A percentile compares a stretch with the other conserved stretches of the same genome.
Conservation (phyloP, 140 eudicot species). For the Oenanthe javanica region DNA sequence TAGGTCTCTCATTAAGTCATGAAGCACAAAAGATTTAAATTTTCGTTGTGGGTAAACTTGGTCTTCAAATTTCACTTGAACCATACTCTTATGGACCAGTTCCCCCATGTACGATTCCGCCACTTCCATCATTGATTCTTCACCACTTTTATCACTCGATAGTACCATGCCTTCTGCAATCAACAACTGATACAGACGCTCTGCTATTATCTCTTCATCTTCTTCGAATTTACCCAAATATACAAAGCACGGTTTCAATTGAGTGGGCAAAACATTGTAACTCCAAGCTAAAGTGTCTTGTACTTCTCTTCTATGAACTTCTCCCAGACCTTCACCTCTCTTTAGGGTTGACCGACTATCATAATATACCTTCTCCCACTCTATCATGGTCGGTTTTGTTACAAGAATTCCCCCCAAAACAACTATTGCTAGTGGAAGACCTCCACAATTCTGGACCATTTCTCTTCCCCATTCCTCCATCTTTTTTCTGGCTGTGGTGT, state of each 20-base stretch:
- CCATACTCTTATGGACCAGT: slow-evolving; percentile 12
- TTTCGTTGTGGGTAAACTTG: not conserved
- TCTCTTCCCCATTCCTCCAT: slow-evolving; percentile 10
- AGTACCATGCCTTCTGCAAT: slow-evolving; percentile 27
- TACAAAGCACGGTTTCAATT: not conserved
- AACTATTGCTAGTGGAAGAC: slow-evolving; percentile 17
- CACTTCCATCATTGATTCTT: slow-evolving; percentile 18
- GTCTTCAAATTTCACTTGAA: not conserved
- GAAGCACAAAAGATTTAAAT: slow-evolving; percentile 20
- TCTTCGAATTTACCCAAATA: slow-evolving; percentile 16
- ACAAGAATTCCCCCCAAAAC: slow-evolving; percentile 16
- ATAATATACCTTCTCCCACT: slow-evolving; percentile 10
- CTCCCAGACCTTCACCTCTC: not conserved
- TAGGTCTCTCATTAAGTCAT: slow-evolving; percentile 3
- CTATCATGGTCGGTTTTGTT: not conserved
- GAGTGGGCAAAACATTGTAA: not conserved
- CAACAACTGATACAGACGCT: slow-evolving; percentile 19
- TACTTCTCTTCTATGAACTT: not conserved
- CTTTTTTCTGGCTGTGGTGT: not conserved
- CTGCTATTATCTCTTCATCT: slow-evolving; percentile 15
- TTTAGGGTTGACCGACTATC: not conserved
- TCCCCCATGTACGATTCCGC: slow-evolving; percentile 22
- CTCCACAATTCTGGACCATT: slow-evolving; percentile 11
- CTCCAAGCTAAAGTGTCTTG: not conserved
- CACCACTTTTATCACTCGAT: not conserved